These are phyloP conservation scores for Echinosophora koreensis DNA, from an alignment of 306 rosid genomes.

Conservation along the genomic window DNA sequence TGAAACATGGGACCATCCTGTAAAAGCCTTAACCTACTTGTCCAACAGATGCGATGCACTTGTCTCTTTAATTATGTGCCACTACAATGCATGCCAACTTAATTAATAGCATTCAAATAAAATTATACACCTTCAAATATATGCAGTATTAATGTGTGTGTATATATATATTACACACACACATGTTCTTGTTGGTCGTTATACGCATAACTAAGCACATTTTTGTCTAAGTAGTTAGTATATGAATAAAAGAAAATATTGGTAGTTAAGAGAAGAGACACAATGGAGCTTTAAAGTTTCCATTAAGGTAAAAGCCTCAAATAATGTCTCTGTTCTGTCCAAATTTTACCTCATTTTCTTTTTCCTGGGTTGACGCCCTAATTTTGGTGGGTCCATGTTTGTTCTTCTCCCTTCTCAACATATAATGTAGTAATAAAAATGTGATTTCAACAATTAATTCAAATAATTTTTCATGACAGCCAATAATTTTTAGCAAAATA, in stretches of 20 bases:
- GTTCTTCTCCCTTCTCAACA: not conserved
- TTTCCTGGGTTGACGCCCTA: too few relatives aligned
- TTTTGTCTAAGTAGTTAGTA: not conserved
- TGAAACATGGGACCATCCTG: constrained; percentile 41
- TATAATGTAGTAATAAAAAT: too few relatives aligned
- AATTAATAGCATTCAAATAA: constrained; percentile 1
- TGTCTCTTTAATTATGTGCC: constrained; percentile 21
- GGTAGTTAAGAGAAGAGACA: constrained; percentile 27
- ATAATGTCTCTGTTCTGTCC: constrained; percentile 21
- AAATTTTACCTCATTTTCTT: constrained; percentile 30
- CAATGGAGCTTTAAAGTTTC: constrained; percentile 38
- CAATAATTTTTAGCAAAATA: too few relatives aligned
- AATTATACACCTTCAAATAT: not conserved
- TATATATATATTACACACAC: too few relatives aligned
- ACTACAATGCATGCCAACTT: constrained; percentile 1
- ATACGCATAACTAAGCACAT: too few relatives aligned
- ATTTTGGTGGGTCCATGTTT: constrained; percentile 15
- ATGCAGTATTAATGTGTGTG: not conserved
- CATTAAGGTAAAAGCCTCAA: constrained; percentile 25
- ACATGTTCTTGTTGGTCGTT: not conserved
- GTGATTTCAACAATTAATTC: too few relatives aligned
- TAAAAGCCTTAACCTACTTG: constrained; percentile 25
- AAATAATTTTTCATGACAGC: too few relatives aligned
- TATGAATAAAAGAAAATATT: not conserved
- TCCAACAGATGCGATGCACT: constrained; percentile 32